These are phyloP conservation scores for Mallotus nudiflorus DNA, from an alignment of 345 rosid species.

Conservation along the genomic window DNA sequence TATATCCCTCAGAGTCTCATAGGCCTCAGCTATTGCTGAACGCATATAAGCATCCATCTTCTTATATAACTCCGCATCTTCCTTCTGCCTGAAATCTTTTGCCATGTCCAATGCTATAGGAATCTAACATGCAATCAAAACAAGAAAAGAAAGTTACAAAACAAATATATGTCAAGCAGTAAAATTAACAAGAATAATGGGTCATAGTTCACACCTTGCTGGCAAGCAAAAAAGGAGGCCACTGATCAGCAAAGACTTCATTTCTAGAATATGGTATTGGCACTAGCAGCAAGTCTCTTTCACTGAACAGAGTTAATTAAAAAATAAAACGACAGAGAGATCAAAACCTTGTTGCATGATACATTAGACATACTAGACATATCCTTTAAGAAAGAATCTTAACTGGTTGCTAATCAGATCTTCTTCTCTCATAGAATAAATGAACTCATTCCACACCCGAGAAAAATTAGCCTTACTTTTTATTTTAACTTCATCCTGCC, in stretches of 20 bases:
- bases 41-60: slow-evolving; percentile 84
- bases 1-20: slow-evolving; percentile 66
- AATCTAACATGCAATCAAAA: slow-evolving; percentile 52
- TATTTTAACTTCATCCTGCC: slow-evolving; percentile 59
- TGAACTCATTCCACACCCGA: slow-evolving; percentile 87
- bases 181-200: slow-evolving; percentile 19
- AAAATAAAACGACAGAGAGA: slow-evolving; percentile 18
- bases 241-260: slow-evolving; percentile 71
- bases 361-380: slow-evolving; percentile 16
- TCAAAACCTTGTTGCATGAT: slow-evolving; percentile 10
- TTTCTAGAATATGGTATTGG: slow-evolving; percentile 83
- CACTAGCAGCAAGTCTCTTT: slow-evolving; percentile 80
- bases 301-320: slow-evolving; percentile 47
- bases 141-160: slow-evolving; percentile 8
- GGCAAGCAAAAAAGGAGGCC: slow-evolving; percentile 99
- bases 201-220: slow-evolving; percentile 64
- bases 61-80: slow-evolving; percentile 69
- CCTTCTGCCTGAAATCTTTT: slow-evolving; percentile 81
- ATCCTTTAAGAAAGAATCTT: slow-evolving; percentile 24
- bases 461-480: slow-evolving; percentile 71
- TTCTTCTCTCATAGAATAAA: slow-evolving; percentile 73
- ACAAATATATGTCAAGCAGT: slow-evolving; percentile 18
- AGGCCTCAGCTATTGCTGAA: slow-evolving; percentile 79
- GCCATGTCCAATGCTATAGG: slow-evolving; percentile 99
- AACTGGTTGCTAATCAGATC: slow-evolving; percentile 87